Evolutionary conservation across 2,329 filamentous ascomycete genomes (phyloP), one percentile per base, ranked within the genome.

Genomic region (Colletotrichum sojae): DNA sequence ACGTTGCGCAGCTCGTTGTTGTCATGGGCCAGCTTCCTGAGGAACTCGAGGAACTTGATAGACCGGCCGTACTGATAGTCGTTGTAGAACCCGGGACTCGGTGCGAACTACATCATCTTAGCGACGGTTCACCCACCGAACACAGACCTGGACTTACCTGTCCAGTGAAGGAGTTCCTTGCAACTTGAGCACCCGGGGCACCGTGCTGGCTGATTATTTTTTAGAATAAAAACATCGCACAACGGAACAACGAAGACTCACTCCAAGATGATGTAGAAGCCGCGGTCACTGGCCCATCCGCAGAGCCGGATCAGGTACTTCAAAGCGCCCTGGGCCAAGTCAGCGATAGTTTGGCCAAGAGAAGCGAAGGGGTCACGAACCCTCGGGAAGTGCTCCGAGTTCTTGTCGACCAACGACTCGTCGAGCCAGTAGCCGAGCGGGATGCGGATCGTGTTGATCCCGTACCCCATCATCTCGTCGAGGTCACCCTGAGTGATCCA

Each of bases 31-130:
- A 82, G 79, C 45, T 83, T 80, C 12, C 86, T 83, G 73, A 90
- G 84, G 83, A 84, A 89, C 61, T 83, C 77, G n/a, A 90, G 83
- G 78, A 88, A 90, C 58, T 83, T 75, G 65, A 84, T 75, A 3
- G 86, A 86, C 12, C 89, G 86, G 25, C 83, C 82, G 75, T 88
- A 91, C 75, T 90, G 83, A 73, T 85, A 85, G 67, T 84, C 81
- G 36, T 81, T 78, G 76, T 88, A 91, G 79, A 91, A 91, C 3
- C 86, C 86, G 1, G 87, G 73, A 0, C 72, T 63, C 4, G 59
- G 15, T 1, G 73, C 72, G 36, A 69, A 72, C 70, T 76, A 39
- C 5, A 6, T 6, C 2, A 16, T 3, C 53, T 71, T 25, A 71
- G 61, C 1, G 27, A 55, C 2, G 4, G 8, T 2, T 9, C 31